Conservation (phyloP, 345 rosid genomes). For the Dipteronia dyeriana region DNA sequence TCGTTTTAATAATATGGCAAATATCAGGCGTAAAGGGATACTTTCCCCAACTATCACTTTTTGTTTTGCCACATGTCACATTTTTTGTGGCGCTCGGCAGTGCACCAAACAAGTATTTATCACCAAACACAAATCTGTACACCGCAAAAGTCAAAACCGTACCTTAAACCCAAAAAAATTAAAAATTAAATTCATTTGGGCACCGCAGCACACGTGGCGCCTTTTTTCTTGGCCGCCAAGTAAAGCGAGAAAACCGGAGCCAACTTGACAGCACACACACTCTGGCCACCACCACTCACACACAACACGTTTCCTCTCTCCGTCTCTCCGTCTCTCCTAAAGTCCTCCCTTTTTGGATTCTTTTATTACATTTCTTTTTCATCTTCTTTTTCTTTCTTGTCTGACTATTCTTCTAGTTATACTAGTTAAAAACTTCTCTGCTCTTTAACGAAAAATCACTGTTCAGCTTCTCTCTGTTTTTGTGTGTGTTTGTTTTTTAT, state of each 20-base stretch:
- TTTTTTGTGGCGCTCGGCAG: too few species aligned
- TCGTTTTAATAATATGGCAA: too few species aligned
- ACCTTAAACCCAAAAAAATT: too few species aligned
- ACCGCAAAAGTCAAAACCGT: too few species aligned
- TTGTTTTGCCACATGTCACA: too few species aligned
- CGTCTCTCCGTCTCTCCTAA: too few species aligned
- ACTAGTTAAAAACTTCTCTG: slow-evolving; percentile 3
- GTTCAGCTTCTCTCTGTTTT: background rate
- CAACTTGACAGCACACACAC: slow-evolving; percentile 16
- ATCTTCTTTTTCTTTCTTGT: background rate
- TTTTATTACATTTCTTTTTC: background rate
- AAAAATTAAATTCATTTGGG: too few species aligned
- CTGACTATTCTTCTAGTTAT: background rate
- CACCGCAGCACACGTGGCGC: slow-evolving; percentile 33
- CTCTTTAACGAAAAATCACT: background rate
- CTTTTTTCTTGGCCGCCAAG: slow-evolving; percentile 32
- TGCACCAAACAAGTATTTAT: too few species aligned
- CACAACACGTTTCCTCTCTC: slow-evolving; percentile 16
- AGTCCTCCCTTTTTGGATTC: slow-evolving; percentile 24
- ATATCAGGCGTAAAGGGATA: too few species aligned
- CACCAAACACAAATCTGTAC: too few species aligned
- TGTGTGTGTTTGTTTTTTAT: background rate
- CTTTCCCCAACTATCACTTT: too few species aligned
- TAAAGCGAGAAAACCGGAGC: slow-evolving; percentile 21
- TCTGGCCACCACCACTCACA: background rate